Evolutionary conservation across 163 green algal species (phyloP).

Genomic region (Volvox carteri): DNA sequence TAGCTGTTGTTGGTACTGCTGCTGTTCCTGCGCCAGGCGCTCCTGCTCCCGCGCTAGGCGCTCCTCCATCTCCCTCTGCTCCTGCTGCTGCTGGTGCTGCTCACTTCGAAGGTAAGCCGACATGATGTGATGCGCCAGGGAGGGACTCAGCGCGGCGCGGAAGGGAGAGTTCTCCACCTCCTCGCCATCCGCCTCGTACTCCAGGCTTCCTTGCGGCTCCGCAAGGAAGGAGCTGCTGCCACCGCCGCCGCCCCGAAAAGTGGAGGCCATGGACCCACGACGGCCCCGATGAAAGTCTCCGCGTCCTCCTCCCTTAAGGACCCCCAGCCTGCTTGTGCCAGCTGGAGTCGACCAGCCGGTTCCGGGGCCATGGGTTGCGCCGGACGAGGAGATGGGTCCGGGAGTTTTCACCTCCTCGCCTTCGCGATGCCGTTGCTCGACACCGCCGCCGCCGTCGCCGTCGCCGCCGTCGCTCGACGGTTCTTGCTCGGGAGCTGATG

Average conservation of each 20-base stretch:
- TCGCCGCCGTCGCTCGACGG: neutral
- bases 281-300: too few species aligned
- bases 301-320: too few species aligned
- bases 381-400: too few species aligned
- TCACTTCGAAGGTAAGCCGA: conserved; percentile 25
- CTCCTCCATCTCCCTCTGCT: conserved; percentile 29
- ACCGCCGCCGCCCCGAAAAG: neutral
- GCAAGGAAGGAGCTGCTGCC: neutral
- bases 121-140: conserved; percentile 53
- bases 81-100: conserved; percentile 48
- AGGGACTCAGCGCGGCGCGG: conserved; percentile 43
- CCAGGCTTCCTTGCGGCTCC: neutral
- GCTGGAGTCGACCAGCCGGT: too few species aligned
- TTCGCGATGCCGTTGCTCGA: neutral
- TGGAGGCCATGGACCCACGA: too few species aligned
- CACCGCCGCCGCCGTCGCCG: too few species aligned
- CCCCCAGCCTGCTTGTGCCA: too few species aligned
- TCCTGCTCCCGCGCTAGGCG: conserved; percentile 1
- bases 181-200: neutral
- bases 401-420: too few species aligned
- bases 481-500: neutral
- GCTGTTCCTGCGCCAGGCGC: neutral
- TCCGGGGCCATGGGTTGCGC: too few species aligned
- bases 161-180: conserved; percentile 32
- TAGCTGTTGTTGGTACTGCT: neutral